Evolutionary conservation across 2,329 filamentous ascomycete species (phyloP).

Genomic region (Hymenoscyphus occultus): DNA sequence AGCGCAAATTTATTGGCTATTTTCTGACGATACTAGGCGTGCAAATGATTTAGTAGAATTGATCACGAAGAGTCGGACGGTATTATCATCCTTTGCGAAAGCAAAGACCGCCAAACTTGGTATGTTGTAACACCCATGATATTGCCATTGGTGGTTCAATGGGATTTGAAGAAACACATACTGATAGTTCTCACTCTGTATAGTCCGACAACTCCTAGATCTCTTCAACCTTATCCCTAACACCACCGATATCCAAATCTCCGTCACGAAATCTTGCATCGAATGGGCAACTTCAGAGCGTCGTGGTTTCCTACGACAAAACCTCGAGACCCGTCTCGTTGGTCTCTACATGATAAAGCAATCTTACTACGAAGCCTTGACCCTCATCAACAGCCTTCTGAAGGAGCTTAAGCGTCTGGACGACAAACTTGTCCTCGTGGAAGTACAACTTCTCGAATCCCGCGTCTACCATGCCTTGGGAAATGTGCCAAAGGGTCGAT

Average conservation of each 20-base stretch:
- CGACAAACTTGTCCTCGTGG: constrained; percentile 96
- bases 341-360: constrained; percentile 95
- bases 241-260: constrained; percentile 89
- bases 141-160: neutral
- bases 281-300: constrained; percentile 97
- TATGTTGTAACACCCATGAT: constrained; percentile 46
- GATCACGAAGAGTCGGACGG: constrained; percentile 83
- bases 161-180: neutral
- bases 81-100: constrained; percentile 95
- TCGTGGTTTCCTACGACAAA: constrained; percentile 93
- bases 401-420: constrained; percentile 97
- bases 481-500: constrained; percentile 93
- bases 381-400: constrained; percentile 92
- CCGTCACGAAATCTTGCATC: constrained; percentile 98
- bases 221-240: constrained; percentile 92
- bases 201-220: constrained; percentile 94
- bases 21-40: constrained; percentile 53
- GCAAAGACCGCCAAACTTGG: constrained; percentile 98
- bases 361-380: constrained; percentile 94
- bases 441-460: constrained; percentile 96
- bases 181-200: constrained; percentile 8
- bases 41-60: constrained; percentile 83
- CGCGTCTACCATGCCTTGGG: constrained; percentile 95
- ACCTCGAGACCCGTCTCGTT: constrained; percentile 94
- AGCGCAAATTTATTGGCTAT: constrained; percentile 6